Base-by-base conservation (phyloP, 2,329 filamentous ascomycete genomes). In the Arthrobotrys entomopaga region DNA sequence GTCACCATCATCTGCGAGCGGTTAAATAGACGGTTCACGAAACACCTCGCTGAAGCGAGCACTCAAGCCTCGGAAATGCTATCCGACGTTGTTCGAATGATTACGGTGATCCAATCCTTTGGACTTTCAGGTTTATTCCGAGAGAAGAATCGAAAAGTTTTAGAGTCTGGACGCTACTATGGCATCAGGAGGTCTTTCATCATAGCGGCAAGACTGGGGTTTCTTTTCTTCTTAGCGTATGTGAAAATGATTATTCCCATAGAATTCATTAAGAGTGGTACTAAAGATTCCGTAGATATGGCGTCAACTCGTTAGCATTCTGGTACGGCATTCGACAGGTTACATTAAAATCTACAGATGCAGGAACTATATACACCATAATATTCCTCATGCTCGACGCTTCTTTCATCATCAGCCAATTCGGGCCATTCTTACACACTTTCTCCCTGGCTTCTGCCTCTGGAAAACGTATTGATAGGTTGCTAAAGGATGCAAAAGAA, bases 221-320 rank as follows among this genome's bases (percentile, higher is more conserved):
- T 86, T 15, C 81, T 90, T 5, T 91, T 89, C 79, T 90, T 91
- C 76, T 86, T 91, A 76, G 87, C 88, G 2, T 78, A 75, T 53
- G 77, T 76, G 15, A 34, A 10, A 34, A 34, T 15, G n/a, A 34
- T 42, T n/a, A 58, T 19, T 15, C 15, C 50, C 0, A 2, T 10
- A 40, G 6, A 40, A 49, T 2, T 38, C 5, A 40, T 26, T 3
- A 3, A 49, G 5, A 19, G 38, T 10, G 8, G 6, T 56, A 34
- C 11, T 54, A n/a, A 16, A 5, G 40, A 20, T 3, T 24, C 29
- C 16, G 3, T 46, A 78, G 77, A 6, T 90, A 89, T 76, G 85
- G 87, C 1, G 87, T 87, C 5, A 90, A 90, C 79, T 87, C 87
- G 0, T 82, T 91, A 13, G 87, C 88, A 0, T 90, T 89, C 78